Percentiles rank a stretch among this genome's conserved stretches.
phyloP scores from a whole-genome alignment of 2,329 filamentous ascomycete species.

The Acarospora socialis region DNA sequence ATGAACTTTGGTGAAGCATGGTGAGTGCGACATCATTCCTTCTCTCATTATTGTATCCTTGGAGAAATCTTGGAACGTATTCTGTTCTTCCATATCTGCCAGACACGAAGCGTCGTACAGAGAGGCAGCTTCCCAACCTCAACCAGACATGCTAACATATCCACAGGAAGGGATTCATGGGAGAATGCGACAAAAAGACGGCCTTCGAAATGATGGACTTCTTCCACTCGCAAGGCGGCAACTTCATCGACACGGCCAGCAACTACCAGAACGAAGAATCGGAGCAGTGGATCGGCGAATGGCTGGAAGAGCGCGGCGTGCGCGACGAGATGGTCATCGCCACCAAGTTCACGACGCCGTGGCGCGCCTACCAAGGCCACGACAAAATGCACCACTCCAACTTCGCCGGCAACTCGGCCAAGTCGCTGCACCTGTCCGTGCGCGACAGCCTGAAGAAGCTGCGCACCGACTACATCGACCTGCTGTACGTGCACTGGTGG shows the following conservation, averaged over 20 bases:
- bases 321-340: constrained; percentile 40
- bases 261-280: constrained; percentile 34
- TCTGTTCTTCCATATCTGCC: too few species aligned
- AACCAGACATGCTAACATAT: too few species aligned
- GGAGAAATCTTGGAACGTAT: background rate
- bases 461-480: constrained; percentile 24
- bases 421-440: constrained; percentile 21
- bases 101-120: too few species aligned
- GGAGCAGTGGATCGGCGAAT: constrained; percentile 37
- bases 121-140: too few species aligned
- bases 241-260: constrained; percentile 40
- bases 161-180: constrained; percentile 20
- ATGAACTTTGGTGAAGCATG: constrained; percentile 21
- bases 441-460: constrained; percentile 22
- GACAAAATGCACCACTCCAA: constrained; percentile 13
- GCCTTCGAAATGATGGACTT: constrained; percentile 33
- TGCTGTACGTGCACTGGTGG: constrained; percentile 49
- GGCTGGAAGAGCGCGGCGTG: constrained; percentile 31
- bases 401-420: constrained; percentile 18
- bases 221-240: constrained; percentile 34
- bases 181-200: constrained; percentile 31
- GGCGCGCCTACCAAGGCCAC: constrained; percentile 18
- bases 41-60: background rate
- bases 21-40: constrained; percentile 2
- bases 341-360: constrained; percentile 37